Base-by-base conservation (phyloP, 2,329 filamentous ascomycete species). In the Epichloe bromicola region DNA sequence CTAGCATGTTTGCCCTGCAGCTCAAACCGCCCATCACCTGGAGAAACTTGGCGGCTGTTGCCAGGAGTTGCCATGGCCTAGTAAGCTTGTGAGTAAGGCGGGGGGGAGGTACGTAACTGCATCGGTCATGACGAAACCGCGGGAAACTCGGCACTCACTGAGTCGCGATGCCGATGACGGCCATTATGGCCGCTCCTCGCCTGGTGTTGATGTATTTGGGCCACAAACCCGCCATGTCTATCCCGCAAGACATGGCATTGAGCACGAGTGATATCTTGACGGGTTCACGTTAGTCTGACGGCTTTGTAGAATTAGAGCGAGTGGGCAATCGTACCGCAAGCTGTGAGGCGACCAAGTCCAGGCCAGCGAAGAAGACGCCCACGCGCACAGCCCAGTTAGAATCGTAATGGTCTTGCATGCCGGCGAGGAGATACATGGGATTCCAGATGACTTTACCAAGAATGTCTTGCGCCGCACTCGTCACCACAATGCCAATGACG, bases 201-300 rank as follows among this genome's bases (percentile, higher is more conserved):
- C 75, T 65, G 52, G 80, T 79, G 59, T 77, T 78, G 61, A 81
- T 71, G 54, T 72, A 79, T 40, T 65, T 67, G 0, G 76, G 75
- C 52, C 71, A 72, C 0, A 79, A 60, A 1, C 70, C 73, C 0
- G 76, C 70, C 46, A 80, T 63, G 56, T 80, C 78, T 67, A 80
- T 78, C 5, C 76, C 77, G 3, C 69, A 67, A 0, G 70, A 70
- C 55, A 76, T 68, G 1, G 69, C 67, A 56, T 78, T 79, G 49
- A 72, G 65, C 39, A 74, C 66, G 4, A 60, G 49, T 2, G 53
- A 56, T 5, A 58, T 59, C 54, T 57, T 11, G 15, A 15, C 3
- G n/a, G 15, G 33, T 20, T 20, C 19, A 4, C 20, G 33, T 53
- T 44, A 48, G 48, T 23, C 38, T 33, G 20, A 17, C 14, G 10